Percentiles rank a stretch among this genome's conserved stretches.
phyloP scores from a whole-genome alignment of 164 flowering plant species.

The Litsea cubeba region DNA sequence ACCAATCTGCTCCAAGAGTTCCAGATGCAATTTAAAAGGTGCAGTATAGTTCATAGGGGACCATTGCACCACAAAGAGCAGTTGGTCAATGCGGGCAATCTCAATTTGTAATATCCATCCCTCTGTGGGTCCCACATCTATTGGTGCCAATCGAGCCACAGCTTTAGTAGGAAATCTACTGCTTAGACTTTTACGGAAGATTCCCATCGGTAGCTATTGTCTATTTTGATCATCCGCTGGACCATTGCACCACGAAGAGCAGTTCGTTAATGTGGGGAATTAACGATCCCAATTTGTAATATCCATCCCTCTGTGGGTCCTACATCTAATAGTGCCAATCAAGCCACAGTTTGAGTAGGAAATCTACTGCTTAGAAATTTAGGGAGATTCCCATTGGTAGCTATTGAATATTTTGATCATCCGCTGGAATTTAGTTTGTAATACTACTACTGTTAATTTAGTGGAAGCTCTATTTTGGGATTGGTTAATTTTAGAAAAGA shows the following conservation, averaged over 20 bases:
- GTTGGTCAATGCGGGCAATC: neutral
- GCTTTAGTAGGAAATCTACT: neutral
- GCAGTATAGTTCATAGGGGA: too few species aligned
- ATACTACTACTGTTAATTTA: neutral
- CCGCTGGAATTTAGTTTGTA: neutral
- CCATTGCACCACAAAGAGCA: neutral
- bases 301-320: neutral
- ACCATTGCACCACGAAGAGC: neutral
- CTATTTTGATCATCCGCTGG: neutral
- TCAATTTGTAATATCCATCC: neutral
- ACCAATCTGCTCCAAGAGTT: too few species aligned
- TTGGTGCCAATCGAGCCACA: neutral
- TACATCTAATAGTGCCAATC: neutral
- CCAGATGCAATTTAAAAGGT: too few species aligned
- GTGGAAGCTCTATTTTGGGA: too few species aligned
- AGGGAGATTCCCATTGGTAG: too few species aligned
- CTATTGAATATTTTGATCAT: too few species aligned
- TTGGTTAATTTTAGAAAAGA: too few species aligned
- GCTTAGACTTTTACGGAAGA: too few species aligned
- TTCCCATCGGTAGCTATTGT: too few species aligned
- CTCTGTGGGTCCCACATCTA: neutral
- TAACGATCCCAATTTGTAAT: neutral
- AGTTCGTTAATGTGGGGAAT: neutral
- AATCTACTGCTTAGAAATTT: too few species aligned
- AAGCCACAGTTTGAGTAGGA: neutral